A percentile compares a stretch with the other conserved stretches of the same genome.
Conservation (phyloP, 768 basidiomycete genomes). For the Termitomyces sp. region DNA sequence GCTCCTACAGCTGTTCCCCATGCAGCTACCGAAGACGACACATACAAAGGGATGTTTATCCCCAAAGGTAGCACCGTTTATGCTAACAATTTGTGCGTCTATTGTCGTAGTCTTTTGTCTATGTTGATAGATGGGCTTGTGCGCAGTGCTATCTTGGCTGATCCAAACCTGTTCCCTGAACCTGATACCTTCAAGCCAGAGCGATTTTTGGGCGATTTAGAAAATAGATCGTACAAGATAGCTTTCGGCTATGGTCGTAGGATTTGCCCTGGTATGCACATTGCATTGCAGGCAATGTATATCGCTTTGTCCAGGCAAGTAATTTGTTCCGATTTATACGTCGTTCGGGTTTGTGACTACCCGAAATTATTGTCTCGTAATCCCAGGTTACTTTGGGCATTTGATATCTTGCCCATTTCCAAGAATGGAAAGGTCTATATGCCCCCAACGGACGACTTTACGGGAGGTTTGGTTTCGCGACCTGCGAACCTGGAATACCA, state of each 20-base stretch:
- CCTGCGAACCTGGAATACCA: constrained; percentile 3
- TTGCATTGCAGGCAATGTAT: constrained; percentile 26
- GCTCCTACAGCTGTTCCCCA: constrained; percentile 22
- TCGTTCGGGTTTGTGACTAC: no score
- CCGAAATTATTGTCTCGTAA: not conserved
- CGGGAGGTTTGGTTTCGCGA: constrained; percentile 1
- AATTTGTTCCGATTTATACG: not conserved
- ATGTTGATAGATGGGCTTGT: not conserved
- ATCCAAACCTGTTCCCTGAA: constrained; percentile 21
- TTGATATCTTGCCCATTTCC: constrained; percentile 22
- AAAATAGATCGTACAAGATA: constrained; percentile 20
- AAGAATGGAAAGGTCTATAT: constrained; percentile 1
- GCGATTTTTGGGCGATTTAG: constrained; percentile 27
- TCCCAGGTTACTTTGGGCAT: constrained; percentile 23
- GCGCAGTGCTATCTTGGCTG: constrained; percentile 1
- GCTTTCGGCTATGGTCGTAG: constrained; percentile 35
- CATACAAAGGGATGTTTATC: constrained; percentile 31
- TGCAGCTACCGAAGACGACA: constrained; percentile 26
- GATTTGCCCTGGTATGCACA: constrained; percentile 29
- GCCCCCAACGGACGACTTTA: constrained; percentile 6
- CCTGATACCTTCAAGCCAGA: constrained; percentile 31
- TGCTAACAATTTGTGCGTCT: constrained; percentile 25
- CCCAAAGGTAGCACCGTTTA: constrained; percentile 31
- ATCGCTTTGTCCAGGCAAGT: constrained; percentile 22
- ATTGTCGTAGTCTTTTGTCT: not conserved